Evolutionary conservation across 306 rosid species (phyloP).

Genomic region (Crotalaria pallida): DNA sequence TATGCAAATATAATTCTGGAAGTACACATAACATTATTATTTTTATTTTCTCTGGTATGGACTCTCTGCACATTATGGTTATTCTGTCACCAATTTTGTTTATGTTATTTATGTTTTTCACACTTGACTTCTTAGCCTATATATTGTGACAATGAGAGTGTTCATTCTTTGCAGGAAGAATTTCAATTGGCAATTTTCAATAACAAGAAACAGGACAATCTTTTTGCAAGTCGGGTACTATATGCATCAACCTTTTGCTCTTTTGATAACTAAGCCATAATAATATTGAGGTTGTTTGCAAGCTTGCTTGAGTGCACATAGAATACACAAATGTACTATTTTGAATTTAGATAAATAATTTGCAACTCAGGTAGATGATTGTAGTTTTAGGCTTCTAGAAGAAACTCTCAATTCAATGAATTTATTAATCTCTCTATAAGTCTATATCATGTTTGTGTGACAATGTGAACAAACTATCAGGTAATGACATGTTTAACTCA

Average conservation of each 20-base stretch:
- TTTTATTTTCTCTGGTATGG: background rate
- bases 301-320: background rate
- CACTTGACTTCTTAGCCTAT: background rate
- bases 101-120: background rate
- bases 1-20: no score
- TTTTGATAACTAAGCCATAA: background rate
- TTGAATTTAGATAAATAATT: background rate
- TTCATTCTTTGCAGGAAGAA: constrained; percentile 70
- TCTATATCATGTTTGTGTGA: background rate
- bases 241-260: background rate
- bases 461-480: background rate
- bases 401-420: background rate
- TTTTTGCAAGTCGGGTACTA: constrained; percentile 80
- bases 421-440: background rate
- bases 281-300: background rate
- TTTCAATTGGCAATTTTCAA: constrained; percentile 85
- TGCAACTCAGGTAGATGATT: background rate
- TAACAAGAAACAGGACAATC: constrained; percentile 62
- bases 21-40: no score
- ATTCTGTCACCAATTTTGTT: background rate
- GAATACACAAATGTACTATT: background rate
- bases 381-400: background rate
- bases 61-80: background rate
- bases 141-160: background rate
- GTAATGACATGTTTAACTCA: background rate